Evolutionary conservation across 176 grass and related monocot species (phyloP), one percentile per base, ranked within the genome.

Genomic region (Pontederia crassipes): DNA sequence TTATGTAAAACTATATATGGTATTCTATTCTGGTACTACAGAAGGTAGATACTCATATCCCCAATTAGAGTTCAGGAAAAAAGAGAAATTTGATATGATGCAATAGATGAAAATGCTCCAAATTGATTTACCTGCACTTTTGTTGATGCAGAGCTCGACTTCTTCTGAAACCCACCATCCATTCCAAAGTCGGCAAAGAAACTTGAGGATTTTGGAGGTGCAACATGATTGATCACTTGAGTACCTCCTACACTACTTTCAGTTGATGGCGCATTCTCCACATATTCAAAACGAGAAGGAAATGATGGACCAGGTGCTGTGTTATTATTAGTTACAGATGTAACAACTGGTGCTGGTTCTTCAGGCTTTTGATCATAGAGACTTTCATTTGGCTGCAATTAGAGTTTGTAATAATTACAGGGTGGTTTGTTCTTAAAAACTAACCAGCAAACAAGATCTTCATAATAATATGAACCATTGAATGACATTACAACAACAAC

Each of bases 341-440:
- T 68, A 45, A 53, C 48, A 67, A 11, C 72, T 66, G 80, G 83
- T 57, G 79, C 76, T 46, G 80, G 88, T 61, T 87, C 88, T 78
- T 92, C 88, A 46, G 88, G 88, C 72, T 92, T 92, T 80, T 92
- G 88, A 4, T 92, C 88, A 78, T 92, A 92, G 12, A 92, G 63
- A 75, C 74, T 84, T 65, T 92, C 88, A 69, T 78, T 84, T 78
- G 80, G 77, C 88, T 92, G 77, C 49, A 72, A 2, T 27, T 8
- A 81, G 24, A 58, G 11, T 64, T 72, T 58, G 12, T 8, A 49
- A 45, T 48, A 62, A 2, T 45, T 52, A 17, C 65, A 20, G 45
- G 10, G 27, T 64, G 35, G 68, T 27, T 10, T 62, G 10, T 8
- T 13, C 32, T 15, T 46, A 20, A 46, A 20, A 17, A 11, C 9